These are phyloP conservation scores for Ceratocystis cacaofunesta DNA, from an alignment of 2,329 filamentous ascomycete species.

Conservation along the genomic window DNA sequence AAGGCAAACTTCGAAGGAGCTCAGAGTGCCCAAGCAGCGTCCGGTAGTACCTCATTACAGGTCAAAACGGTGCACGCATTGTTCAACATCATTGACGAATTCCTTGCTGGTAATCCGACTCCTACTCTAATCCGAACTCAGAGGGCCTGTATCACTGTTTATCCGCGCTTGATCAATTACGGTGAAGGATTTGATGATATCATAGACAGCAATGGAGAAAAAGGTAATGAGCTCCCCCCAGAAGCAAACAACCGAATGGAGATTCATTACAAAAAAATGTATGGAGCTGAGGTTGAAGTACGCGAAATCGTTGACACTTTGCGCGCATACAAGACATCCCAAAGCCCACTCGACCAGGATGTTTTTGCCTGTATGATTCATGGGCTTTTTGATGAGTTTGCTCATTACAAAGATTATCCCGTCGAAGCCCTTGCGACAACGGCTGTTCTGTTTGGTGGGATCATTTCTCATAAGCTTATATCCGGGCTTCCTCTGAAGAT, in stretches of 20 bases:
- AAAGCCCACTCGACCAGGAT: slow-evolving; percentile 73
- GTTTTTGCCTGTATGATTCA: slow-evolving; percentile 98
- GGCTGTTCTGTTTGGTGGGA: slow-evolving; percentile 88
- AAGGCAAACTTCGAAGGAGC: slow-evolving; percentile 61
- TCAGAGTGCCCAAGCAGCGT: neutral
- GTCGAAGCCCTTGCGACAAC: slow-evolving; percentile 92
- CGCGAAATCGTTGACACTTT: slow-evolving; percentile 73
- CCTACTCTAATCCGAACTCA: slow-evolving; percentile 67
- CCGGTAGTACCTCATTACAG: slow-evolving; percentile 53
- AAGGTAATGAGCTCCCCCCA: slow-evolving; percentile 64
- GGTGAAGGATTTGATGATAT: slow-evolving; percentile 84
- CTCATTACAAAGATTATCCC: slow-evolving; percentile 88
- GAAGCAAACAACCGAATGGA: slow-evolving; percentile 87
- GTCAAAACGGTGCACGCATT: slow-evolving; percentile 75
- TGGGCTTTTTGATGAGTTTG: slow-evolving; percentile 92
- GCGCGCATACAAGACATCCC: slow-evolving; percentile 75
- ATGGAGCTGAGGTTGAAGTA: slow-evolving; percentile 76
- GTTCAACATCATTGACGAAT: slow-evolving; percentile 64
- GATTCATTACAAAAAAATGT: slow-evolving; percentile 96
- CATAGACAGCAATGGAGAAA: slow-evolving; percentile 69
- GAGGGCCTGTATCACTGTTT: slow-evolving; percentile 76
- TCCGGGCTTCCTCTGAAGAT: slow-evolving; percentile 83
- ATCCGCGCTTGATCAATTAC: slow-evolving; percentile 91
- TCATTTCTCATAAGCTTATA: slow-evolving; percentile 86
- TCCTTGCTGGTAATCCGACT: slow-evolving; percentile 41